A percentile compares a stretch with the other conserved stretches of the same genome.
These are phyloP conservation scores for Saccharomycopsis selenospora DNA, from an alignment of 805 yeast species.

Conservation along the genomic window DNA sequence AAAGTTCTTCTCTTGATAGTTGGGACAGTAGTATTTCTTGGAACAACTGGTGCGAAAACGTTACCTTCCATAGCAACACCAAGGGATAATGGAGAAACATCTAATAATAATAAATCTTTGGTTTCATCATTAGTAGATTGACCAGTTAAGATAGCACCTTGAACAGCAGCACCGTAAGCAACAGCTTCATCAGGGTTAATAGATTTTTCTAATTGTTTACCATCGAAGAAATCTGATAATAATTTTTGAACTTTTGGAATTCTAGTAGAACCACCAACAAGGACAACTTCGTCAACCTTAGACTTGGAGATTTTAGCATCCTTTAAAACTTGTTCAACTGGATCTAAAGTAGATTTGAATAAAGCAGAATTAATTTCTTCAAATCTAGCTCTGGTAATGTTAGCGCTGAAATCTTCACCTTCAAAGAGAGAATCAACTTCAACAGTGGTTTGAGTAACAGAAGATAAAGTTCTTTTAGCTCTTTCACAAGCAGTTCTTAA, in stretches of 20 bases:
- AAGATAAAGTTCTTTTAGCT: conserved; percentile 96
- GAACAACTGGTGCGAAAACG: conserved; percentile 97
- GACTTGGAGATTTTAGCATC: conserved; percentile 83
- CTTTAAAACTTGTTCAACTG: conserved; percentile 92
- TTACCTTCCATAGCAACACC: conserved; percentile 99
- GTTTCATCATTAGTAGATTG: conserved; percentile 78
- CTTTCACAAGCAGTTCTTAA: conserved; percentile 98
- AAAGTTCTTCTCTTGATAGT: conserved; percentile 98
- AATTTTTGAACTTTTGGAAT: conserved; percentile 96
- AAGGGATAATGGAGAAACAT: conserved; percentile 95
- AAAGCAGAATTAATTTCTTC: conserved; percentile 91
- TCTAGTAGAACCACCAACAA: conserved; percentile 99
- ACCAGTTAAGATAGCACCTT: conserved; percentile 97
- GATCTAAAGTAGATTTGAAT: conserved; percentile 89
- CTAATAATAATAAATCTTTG: conserved; percentile 90
- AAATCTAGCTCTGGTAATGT: conserved; percentile 96
- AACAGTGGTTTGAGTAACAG: conserved; percentile 91
- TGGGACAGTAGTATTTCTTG: conserved; percentile 99
- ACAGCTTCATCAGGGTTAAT: conserved; percentile 99
- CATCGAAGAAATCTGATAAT: conserved; percentile 91
- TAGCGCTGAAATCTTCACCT: conserved; percentile 92
- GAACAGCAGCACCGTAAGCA: conserved; percentile 99
- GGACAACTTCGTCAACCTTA: conserved; percentile 86
- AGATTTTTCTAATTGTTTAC: conserved; percentile 93
- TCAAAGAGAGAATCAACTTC: conserved; percentile 93